Base-by-base conservation (phyloP, 2,329 filamentous ascomycete genomes). In the Trichoderma arundinaceum region DNA sequence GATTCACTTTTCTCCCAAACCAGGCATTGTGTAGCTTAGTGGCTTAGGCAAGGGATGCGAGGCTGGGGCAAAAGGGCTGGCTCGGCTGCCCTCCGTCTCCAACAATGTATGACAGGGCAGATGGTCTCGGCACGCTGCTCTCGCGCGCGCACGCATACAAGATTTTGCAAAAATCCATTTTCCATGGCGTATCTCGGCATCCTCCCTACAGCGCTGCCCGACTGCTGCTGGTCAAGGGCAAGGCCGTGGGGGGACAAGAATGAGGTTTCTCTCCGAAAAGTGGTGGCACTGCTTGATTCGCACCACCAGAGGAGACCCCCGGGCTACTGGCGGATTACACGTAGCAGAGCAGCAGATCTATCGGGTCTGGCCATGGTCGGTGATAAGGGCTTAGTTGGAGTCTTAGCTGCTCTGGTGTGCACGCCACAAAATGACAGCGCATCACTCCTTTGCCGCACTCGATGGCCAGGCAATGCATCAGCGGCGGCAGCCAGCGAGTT, bases 371-470 rank as follows among this genome's bases (percentile, higher is more conserved):
- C 58, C 65, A 35, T 63, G 43, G 38, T 66, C 57, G 65, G 65
- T 61, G 52, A 64, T 64, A 64, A 64, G 39, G 65, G 48, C 19
- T 46, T 63, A 54, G 60, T 28, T 54, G 49, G 60, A 46, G 41
- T 12, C 52, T 59, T 56, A 48, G 53, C 38, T 49, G 48, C 58
- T 64, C 41, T 59, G 60, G 65, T 56, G 60, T 22, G 59, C 52
- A 64, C 65, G 65, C 65, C 65, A 66, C 65, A 64, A 58, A 60
- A 59, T 66, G 65, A 66, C 65, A 66, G 58, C 65, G 65, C 65
- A 66, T 66, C 65, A 44, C 53, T 46, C 65, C 53, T 59, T 48
- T 66, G 52, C 64, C 56, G 62, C 62, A 15, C 44, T 65, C 41
- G 53, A 52, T 43, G 19, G 43, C 43, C 7, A 65, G 51, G 64